Percentiles rank a stretch among this genome's conserved stretches.
Evolutionary conservation across 176 grass and related monocot species (phyloP).

Genomic region (Aegilops umbellulata): DNA sequence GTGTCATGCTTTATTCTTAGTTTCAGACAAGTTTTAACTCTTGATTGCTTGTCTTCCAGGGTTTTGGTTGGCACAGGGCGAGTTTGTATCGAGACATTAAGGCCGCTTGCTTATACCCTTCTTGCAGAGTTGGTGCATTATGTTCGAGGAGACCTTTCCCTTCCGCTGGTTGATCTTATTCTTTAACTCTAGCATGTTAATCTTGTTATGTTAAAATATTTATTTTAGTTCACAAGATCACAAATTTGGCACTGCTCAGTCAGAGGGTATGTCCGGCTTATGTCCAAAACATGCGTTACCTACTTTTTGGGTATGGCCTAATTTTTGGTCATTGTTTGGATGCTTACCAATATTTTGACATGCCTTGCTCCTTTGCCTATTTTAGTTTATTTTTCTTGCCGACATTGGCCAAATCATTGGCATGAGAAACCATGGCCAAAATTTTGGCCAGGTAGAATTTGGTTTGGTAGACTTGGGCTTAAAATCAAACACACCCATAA

Average conservation of each 20-base stretch:
- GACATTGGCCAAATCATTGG: neutral
- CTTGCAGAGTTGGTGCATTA: slow-evolving; percentile 98
- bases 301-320: neutral
- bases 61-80: slow-evolving; percentile 93
- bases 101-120: slow-evolving; percentile 92
- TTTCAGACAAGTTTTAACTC: slow-evolving; percentile 25
- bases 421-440: neutral
- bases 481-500: neutral
- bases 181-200: neutral
- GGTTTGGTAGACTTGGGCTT: neutral
- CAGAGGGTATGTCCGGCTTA: neutral
- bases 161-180: slow-evolving; percentile 59
- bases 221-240: neutral
- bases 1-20: neutral
- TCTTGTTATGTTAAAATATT: neutral
- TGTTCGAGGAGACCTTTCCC: slow-evolving; percentile 77
- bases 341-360: neutral
- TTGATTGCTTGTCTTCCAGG: slow-evolving; percentile 50
- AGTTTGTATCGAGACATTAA: slow-evolving; percentile 93
- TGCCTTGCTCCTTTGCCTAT: neutral
- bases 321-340: neutral
- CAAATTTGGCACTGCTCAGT: neutral
- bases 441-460: neutral
- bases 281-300: neutral
- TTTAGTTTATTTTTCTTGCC: neutral